Evolutionary conservation across 495 filamentous ascomycete species (phyloP), one percentile per base, ranked within the genome.

Genomic region (Neurospora hispaniola): DNA sequence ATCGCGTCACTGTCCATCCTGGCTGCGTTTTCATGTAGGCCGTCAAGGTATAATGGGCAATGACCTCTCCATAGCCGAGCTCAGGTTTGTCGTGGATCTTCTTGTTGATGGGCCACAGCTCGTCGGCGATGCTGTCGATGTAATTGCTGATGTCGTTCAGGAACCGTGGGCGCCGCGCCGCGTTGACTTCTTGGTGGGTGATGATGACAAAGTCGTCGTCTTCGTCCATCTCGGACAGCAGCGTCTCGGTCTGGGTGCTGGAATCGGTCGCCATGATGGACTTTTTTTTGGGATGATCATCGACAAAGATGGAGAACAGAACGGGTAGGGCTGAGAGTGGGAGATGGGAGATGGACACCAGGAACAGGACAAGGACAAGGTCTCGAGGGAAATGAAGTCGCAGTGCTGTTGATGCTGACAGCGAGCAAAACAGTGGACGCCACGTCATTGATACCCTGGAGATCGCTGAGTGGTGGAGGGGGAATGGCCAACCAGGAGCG

Each of bases 81-180:
- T 91, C 89, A 1, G 89, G 89, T 71, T 89, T 86, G 5, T 86
- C 86, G 80, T 89, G 89, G 38, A 91, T 89, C 80, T 87, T 82
- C 31, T 76, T 78, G 72, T 84, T 86, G 69, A 86, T 73, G 5
- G 79, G 75, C 80, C 83, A 83, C 14, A 86, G 73, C 2, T 77
- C 77, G 12, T 81, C 78, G 16, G 76, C 75, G 16, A 84, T 75
- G 68, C 69, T 76, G 68, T 84, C 79, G 18, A 86, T 71, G 70
- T 77, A 81, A n/a, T 70, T 69, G 71, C 77, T 80, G 43, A 86
- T 83, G 4, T 81, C 81, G 46, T 71, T 40, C 1, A 83, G 74
- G 73, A 78, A 75, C 0, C 70, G 72, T 3, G 73, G 69, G 43
- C 73, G 44, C 1, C 71, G 71, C 69, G 71, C 59, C 38, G 74